Percentiles rank a stretch among this genome's conserved stretches.
These are phyloP conservation scores for Vanilla planifolia DNA, from an alignment of 106 monocot genomes.

Conservation along the genomic window DNA sequence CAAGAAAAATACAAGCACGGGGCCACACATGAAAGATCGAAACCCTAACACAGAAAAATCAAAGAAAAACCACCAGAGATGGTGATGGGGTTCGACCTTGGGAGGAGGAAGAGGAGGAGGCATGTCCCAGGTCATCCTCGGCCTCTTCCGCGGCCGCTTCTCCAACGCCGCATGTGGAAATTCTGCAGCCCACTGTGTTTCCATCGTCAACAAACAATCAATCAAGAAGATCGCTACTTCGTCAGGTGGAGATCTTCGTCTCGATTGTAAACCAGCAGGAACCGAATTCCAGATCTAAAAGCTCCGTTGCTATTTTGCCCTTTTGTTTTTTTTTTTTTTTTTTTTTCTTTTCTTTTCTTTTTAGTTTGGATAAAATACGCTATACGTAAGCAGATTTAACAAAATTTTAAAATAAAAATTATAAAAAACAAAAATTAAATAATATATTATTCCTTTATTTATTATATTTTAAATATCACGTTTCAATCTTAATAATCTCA, in stretches of 20 bases:
- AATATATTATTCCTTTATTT: too few relatives aligned
- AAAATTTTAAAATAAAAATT: too few relatives aligned
- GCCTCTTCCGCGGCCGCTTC: conserved; percentile 68
- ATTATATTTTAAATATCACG: too few relatives aligned
- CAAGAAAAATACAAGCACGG: neutral
- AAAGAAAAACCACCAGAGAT: neutral
- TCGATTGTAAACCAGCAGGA: too few relatives aligned
- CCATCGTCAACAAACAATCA: conserved; percentile 31
- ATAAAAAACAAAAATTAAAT: too few relatives aligned
- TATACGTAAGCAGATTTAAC: too few relatives aligned
- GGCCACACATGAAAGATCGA: neutral
- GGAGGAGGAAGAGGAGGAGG: conserved; percentile 43
- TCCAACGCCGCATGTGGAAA: conserved; percentile 47
- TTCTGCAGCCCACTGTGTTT: conserved; percentile 71
- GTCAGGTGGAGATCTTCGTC: neutral
- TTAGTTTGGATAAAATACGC: too few relatives aligned
- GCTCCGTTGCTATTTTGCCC: too few relatives aligned
- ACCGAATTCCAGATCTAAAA: too few relatives aligned
- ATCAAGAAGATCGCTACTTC: neutral
- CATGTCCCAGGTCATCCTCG: conserved; percentile 65
- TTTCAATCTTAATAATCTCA: too few relatives aligned
- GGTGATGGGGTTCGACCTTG: conserved; percentile 19
- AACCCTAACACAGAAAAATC: conserved; percentile 3
- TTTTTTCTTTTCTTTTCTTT: too few relatives aligned
- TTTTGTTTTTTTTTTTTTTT: too few relatives aligned